phyloP scores from a whole-genome alignment of 768 basidiomycete genomes.

The Ephemerocybe angulata region DNA sequence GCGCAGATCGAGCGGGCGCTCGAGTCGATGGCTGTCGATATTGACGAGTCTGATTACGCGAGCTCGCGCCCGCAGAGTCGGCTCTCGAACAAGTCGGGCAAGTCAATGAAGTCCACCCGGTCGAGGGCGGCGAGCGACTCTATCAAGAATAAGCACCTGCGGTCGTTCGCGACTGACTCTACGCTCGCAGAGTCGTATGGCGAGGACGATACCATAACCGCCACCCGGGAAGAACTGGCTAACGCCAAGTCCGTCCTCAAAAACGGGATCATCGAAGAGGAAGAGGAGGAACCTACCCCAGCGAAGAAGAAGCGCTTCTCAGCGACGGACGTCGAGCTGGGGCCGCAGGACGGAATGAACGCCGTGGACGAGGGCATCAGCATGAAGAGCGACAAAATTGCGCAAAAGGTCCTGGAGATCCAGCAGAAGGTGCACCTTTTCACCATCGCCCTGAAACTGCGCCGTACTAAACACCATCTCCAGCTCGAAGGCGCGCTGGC shows the following conservation, averaged over 20 bases:
- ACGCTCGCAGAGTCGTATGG: conserved; percentile 71
- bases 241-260: conserved; percentile 20
- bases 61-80: conserved; percentile 68
- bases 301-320: conserved; percentile 77
- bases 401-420: conserved; percentile 83
- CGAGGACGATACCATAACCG: conserved; percentile 25
- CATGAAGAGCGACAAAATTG: conserved; percentile 81
- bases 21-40: conserved; percentile 78
- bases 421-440: conserved; percentile 75
- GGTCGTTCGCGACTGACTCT: conserved; percentile 76
- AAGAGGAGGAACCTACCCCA: conserved; percentile 45
- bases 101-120: too few species aligned
- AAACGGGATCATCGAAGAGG: conserved; percentile 34
- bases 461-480: conserved; percentile 10
- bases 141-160: conserved; percentile 47
- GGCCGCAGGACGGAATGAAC: conserved; percentile 75
- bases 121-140: conserved; percentile 64
- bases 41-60: conserved; percentile 73
- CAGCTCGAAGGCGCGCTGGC: conserved; percentile 76
- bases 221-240: conserved; percentile 18
- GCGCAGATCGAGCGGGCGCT: conserved; percentile 87
- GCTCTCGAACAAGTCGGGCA: conserved; percentile 53
- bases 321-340: conserved; percentile 56
- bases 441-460: conserved; percentile 1
- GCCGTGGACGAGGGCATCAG: conserved; percentile 87